phyloP scores from a whole-genome alignment of 148 eudicot genomes.

The Dysphania ambrosioides region DNA sequence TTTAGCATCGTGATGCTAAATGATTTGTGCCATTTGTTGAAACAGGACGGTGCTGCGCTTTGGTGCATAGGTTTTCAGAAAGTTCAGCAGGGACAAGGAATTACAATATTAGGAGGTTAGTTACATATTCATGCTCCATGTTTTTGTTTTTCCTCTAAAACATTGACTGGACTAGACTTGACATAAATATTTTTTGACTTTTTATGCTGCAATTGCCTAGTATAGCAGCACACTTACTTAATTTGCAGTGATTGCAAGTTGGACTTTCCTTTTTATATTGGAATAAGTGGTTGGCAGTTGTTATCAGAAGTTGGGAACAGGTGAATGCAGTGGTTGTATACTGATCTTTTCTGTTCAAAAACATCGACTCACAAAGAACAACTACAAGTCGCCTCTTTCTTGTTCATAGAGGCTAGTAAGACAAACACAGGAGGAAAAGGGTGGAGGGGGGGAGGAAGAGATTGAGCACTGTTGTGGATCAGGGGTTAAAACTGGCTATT shows the following conservation, averaged over 20 bases:
- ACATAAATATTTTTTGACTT: not conserved
- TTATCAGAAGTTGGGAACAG: not conserved
- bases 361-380: not conserved
- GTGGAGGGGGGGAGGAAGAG: not conserved
- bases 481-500: not conserved
- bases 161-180: not conserved
- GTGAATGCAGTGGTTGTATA: not conserved
- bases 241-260: not conserved
- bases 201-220: not conserved
- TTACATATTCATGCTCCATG: not conserved
- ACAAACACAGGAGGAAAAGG: not conserved
- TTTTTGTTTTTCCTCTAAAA: not conserved
- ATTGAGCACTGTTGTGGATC: not conserved
- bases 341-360: not conserved
- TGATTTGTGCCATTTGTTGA: not conserved
- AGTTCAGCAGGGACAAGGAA: conserved; percentile 55
- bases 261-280: not conserved
- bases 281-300: not conserved
- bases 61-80: conserved; percentile 97
- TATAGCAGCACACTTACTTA: not conserved
- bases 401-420: not conserved
- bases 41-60: conserved; percentile 79
- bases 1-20: not conserved
- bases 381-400: not conserved
- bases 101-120: conserved; percentile 90